phyloP scores from a whole-genome alignment of 2,329 filamentous ascomycete species.

The Penicillium frequentans region DNA sequence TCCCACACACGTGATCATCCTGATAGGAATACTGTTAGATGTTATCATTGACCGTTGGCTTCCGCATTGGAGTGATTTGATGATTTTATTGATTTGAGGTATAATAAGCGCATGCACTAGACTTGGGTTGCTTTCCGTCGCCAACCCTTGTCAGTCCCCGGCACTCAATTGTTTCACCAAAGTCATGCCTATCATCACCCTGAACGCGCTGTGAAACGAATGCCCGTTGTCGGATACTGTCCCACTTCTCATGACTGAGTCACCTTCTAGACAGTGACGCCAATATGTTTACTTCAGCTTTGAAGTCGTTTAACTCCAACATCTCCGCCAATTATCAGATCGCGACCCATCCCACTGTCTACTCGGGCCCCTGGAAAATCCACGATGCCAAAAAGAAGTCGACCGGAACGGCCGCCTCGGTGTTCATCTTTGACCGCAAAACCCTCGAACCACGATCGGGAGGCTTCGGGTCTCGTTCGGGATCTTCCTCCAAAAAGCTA shows the following conservation, averaged over 20 bases:
- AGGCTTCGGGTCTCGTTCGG: conserved; percentile 60
- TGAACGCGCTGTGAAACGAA: conserved; percentile 15
- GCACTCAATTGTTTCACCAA: neutral
- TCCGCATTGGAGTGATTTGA: neutral
- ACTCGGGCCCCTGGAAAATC: conserved; percentile 93
- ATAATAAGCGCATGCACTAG: neutral
- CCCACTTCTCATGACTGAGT: neutral
- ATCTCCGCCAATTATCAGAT: conserved; percentile 91
- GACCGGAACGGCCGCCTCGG: conserved; percentile 81
- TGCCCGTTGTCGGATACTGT: neutral
- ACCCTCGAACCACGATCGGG: conserved; percentile 69
- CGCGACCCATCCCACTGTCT: conserved; percentile 71
- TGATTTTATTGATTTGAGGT: neutral
- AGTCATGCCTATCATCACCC: neutral
- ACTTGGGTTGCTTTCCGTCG: neutral
- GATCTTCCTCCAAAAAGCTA: conserved; percentile 71
- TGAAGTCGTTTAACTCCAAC: conserved; percentile 93
- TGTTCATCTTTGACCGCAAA: conserved; percentile 94
- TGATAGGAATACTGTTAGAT: conserved; percentile 1
- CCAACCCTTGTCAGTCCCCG: neutral
- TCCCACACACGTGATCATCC: neutral
- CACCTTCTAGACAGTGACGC: neutral
- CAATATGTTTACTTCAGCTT: conserved; percentile 86
- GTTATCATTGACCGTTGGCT: neutral
- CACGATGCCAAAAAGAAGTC: conserved; percentile 97